These are phyloP conservation scores for Tylopilus subfusipes DNA, from an alignment of 768 basidiomycete genomes.

Conservation along the genomic window DNA sequence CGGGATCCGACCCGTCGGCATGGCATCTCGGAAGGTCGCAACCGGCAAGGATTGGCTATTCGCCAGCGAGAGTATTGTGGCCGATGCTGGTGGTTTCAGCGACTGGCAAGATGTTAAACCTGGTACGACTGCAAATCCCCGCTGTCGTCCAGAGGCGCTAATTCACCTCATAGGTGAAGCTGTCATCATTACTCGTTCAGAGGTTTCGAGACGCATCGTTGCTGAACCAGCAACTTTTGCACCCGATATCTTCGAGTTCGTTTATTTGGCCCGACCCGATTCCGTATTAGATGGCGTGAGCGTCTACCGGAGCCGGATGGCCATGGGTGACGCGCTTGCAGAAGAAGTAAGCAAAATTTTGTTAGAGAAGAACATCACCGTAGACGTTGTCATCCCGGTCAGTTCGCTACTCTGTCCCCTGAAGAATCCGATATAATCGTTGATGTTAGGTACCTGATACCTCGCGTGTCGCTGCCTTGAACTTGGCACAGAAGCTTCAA, in stretches of 20 bases:
- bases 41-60: slow-evolving; percentile 82
- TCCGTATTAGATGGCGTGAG: slow-evolving; percentile 96
- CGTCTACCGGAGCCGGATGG: slow-evolving; percentile 97
- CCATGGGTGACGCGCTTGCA: slow-evolving; percentile 96
- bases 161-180: slow-evolving; percentile 68
- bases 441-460: slow-evolving; percentile 83
- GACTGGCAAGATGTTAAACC: slow-evolving; percentile 95
- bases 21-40: slow-evolving; percentile 62
- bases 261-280: slow-evolving; percentile 97
- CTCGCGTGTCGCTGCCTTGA: slow-evolving; percentile 91
- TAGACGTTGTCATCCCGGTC: slow-evolving; percentile 97
- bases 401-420: slow-evolving; percentile 8
- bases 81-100: slow-evolving; percentile 85
- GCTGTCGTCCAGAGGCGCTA: background rate
- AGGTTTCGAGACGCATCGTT: slow-evolving; percentile 73
- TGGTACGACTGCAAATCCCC: slow-evolving; percentile 44
- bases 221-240: slow-evolving; percentile 72
- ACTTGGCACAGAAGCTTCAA: slow-evolving; percentile 84
- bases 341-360: slow-evolving; percentile 80
- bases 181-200: slow-evolving; percentile 85
- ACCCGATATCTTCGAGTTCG: slow-evolving; percentile 98
- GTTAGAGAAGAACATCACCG: slow-evolving; percentile 56
- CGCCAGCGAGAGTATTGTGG: slow-evolving; percentile 94
- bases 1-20: slow-evolving; percentile 90
- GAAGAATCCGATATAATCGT: background rate